Conservation (phyloP, 2,329 filamentous ascomycete species). For the Incumbomyces delicatus region DNA sequence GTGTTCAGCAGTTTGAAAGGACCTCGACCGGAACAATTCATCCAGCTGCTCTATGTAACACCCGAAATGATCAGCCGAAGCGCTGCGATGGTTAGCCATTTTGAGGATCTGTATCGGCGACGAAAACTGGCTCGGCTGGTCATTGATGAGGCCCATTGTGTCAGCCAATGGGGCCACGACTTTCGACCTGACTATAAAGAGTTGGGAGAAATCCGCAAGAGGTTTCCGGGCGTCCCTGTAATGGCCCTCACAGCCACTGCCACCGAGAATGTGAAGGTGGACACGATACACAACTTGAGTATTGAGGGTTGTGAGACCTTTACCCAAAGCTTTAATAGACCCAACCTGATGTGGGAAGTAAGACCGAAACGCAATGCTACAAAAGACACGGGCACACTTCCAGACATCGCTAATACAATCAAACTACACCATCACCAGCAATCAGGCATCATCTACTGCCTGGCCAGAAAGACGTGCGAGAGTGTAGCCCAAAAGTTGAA, state of each 20-base stretch:
- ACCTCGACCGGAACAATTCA: slow-evolving; percentile 58
- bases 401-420: slow-evolving; percentile 51
- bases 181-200: slow-evolving; percentile 93
- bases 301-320: slow-evolving; percentile 72
- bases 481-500: slow-evolving; percentile 61
- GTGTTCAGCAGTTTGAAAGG: slow-evolving; percentile 58
- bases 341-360: slow-evolving; percentile 86
- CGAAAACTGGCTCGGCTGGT: slow-evolving; percentile 78
- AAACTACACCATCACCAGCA: slow-evolving; percentile 57
- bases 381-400: slow-evolving; percentile 46
- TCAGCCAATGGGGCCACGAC: slow-evolving; percentile 98
- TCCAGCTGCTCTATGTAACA: slow-evolving; percentile 88
- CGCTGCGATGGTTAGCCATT: slow-evolving; percentile 52
- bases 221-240: slow-evolving; percentile 70
- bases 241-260: slow-evolving; percentile 95
- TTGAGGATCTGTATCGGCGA: slow-evolving; percentile 59
- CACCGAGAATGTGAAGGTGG: slow-evolving; percentile 81
- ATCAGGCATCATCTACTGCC: slow-evolving; percentile 86
- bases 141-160: slow-evolving; percentile 97
- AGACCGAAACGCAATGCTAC: slow-evolving; percentile 47
- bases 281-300: slow-evolving; percentile 83
- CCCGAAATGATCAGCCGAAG: slow-evolving; percentile 94
- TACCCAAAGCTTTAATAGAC: slow-evolving; percentile 91
- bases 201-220: slow-evolving; percentile 61
- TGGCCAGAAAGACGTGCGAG: slow-evolving; percentile 77